phyloP scores from a whole-genome alignment of 495 filamentous ascomycete genomes.

The Penicillium maclennaniae region DNA sequence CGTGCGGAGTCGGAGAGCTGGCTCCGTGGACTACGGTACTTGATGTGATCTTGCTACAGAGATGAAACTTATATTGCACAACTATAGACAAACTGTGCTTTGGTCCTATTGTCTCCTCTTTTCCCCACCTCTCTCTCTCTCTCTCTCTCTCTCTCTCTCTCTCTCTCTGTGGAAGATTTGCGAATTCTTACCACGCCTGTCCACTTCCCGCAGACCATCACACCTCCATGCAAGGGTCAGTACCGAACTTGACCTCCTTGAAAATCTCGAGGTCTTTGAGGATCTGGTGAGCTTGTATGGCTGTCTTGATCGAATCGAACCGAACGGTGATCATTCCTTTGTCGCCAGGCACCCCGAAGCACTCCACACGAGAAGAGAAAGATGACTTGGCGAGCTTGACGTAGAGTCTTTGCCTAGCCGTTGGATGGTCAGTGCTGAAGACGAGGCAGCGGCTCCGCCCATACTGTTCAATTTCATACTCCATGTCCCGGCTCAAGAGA shows the following conservation, averaged over 20 bases:
- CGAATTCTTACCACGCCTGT: too few species aligned
- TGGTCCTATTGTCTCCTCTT: background rate
- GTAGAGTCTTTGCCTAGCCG: background rate
- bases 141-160: too few species aligned
- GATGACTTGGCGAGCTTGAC: constrained; percentile 6
- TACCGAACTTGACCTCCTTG: background rate
- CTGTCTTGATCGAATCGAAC: constrained; percentile 31
- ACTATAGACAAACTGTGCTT: background rate
- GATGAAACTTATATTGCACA: background rate
- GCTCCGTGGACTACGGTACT: background rate
- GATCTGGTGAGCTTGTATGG: constrained; percentile 13
- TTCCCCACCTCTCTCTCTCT: background rate
- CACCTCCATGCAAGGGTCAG: background rate
- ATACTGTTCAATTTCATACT: constrained; percentile 14
- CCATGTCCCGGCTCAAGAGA: constrained; percentile 18
- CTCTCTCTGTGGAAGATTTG: background rate
- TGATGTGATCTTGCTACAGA: background rate
- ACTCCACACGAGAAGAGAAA: constrained; percentile 17
- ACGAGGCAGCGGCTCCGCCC: constrained; percentile 30
- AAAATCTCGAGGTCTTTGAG: background rate
- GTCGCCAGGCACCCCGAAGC: constrained; percentile 13
- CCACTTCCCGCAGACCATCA: background rate
- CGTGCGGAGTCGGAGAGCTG: background rate
- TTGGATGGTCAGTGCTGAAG: constrained; percentile 2
- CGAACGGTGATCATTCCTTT: constrained; percentile 17